Base-by-base conservation (phyloP, 768 basidiomycete genomes). In the Lactifluus subvellereus region DNA sequence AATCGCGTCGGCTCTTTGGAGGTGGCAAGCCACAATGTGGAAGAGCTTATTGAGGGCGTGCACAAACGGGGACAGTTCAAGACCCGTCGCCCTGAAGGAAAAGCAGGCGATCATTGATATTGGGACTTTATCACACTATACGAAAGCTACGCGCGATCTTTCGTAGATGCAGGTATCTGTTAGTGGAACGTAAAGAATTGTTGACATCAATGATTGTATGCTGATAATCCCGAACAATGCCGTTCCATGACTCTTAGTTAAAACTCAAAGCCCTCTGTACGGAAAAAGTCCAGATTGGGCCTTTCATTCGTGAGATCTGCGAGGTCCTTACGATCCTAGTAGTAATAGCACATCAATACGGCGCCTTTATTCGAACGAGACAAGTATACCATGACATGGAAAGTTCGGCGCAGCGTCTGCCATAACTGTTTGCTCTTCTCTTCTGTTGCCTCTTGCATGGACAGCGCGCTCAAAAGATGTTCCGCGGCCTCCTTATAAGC, bases 401-500 rank as follows among this genome's bases (percentile, higher is more conserved):
- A 83, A 10, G 90, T 84, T 48, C 94, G 82, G 62, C 90, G 82
- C 30, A 99, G 80, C 35, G 96, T 98, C 58, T 84, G 81, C 97
- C 94, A 98, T 37, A 98, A 77, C 66, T 93, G 89, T 60, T 88
- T 84, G 63, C 89, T 93, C 53, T 86, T 89, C 69, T 84, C 86
- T 60, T 77, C 83, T 1, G 82, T 82, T 9, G 83, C 75, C 69
- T 89, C 86, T 69, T 96, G 94, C 71, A 94, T 78, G 13, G 81
- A 82, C 43, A 97, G 76, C 0, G 92, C 94, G 64, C 89, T 87
- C 56, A 97, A 77, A 71, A 97, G 90, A 74, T 99, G 97, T 69
- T 99, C 97, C 4, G 93, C 92, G 0, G 97, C 95, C 76, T 99
- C 97, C 71, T 91, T 88, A 74, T 91, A 83, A 9, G 94, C 93